Evolutionary conservation across 441 rosid species (phyloP), one percentile per base, ranked within the genome.

Genomic region (Euphorbia corollata): DNA sequence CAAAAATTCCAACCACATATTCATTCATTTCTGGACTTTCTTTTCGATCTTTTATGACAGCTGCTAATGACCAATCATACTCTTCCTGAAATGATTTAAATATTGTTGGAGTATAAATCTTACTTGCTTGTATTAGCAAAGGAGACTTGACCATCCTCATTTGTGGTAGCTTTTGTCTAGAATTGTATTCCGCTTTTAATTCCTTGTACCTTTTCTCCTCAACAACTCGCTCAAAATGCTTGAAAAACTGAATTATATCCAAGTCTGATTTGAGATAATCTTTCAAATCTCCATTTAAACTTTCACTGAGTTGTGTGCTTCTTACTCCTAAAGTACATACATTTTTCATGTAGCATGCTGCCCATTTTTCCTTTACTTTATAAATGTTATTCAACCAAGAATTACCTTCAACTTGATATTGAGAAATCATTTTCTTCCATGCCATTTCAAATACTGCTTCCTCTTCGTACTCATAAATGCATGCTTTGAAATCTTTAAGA

Each of bases 41-140:
- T n/a, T 51, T 16, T 51, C 7, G 19, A 51, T 18, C 56, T 51
- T 19, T 51, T 4, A 51, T 51, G 0, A 51, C 3, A 51, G 56
- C 9, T 16, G 56, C 23, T 19, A 51, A 51, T 16, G 22, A 51
- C 56, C 23, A 51, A 16, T 51, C 56, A 5, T 51, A 51, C 19
- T 51, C 56, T 51, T 51, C 22, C 0, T 51, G 56, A 51, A 51
- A 51, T 18, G 10, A 51, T 51, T 51, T 19, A 8, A 51, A 51
- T 51, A 51, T 51, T n/a, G 56, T n/a, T 18, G 50, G 56, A 51
- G 56, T 51, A 51, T 51, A 51, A 18, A 51, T 51, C 11, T 51
- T 18, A 6, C 56, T 19, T 4, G 9, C 56, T 51, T 51, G 56
- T 51, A 13, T 2, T n/a, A 51, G 4, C 56, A 51, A 51, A 51